These are phyloP conservation scores for Aspergillus nidulans DNA, from an alignment of 495 filamentous ascomycete species.

Conservation along the genomic window DNA sequence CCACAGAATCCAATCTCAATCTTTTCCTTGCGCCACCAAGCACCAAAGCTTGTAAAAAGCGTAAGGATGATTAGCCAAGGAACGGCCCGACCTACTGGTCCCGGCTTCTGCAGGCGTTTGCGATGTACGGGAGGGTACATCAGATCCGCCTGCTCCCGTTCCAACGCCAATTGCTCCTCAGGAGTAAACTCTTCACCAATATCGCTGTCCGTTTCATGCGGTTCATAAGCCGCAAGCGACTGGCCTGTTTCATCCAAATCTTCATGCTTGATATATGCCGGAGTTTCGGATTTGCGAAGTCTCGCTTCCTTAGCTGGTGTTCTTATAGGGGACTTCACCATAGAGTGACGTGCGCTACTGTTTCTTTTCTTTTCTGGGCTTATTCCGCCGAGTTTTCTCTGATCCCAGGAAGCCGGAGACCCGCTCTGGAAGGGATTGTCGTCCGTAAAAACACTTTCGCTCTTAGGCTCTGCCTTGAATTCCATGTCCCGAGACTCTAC, in stretches of 20 bases:
- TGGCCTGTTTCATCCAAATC: conserved; percentile 25
- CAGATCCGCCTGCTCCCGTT: conserved; percentile 48
- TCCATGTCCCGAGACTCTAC: conserved; percentile 30
- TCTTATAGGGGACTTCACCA: conserved; percentile 28
- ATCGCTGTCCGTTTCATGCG: conserved; percentile 39
- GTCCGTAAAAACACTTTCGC: conserved; percentile 65
- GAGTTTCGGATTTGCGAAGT: conserved; percentile 33
- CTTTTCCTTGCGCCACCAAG: conserved; percentile 92
- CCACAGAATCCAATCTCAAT: conserved; percentile 92
- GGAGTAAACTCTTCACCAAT: conserved; percentile 90
- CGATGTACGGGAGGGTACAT: conserved; percentile 27
- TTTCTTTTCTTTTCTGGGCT: conserved; percentile 47
- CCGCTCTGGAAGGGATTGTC: conserved; percentile 97
- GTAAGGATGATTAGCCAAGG: conserved; percentile 63
- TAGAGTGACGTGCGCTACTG: conserved; percentile 40
- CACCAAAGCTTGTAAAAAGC: conserved; percentile 65
- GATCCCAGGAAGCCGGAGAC: conserved; percentile 44
- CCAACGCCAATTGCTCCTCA: conserved; percentile 76
- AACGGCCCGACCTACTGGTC: conserved; percentile 42
- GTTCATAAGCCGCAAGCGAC: conserved; percentile 35
- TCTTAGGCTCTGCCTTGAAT: conserved; percentile 34
- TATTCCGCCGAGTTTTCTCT: conserved; percentile 21
- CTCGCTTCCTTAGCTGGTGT: conserved; percentile 34
- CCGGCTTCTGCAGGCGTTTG: conserved; percentile 32
- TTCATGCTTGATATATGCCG: conserved; percentile 33